A percentile compares a stretch with the other conserved stretches of the same genome.
Conservation (phyloP, 441 rosid genomes). For the Euphorbia corollata region DNA sequence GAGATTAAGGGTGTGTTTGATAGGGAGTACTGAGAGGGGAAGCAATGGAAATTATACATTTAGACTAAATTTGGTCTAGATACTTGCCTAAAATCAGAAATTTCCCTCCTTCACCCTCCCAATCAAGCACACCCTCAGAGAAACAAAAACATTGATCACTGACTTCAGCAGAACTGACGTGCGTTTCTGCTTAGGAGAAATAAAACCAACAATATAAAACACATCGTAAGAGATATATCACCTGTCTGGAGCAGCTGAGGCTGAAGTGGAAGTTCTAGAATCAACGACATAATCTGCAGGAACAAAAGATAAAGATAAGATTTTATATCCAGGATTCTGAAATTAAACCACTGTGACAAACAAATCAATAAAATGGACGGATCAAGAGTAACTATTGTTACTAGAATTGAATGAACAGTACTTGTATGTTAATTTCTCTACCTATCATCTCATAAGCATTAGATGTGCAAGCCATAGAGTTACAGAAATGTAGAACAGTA, state of each 20-base stretch:
- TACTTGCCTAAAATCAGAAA: not conserved
- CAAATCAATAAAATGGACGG: not conserved
- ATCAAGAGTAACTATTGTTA: not conserved
- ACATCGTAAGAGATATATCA: constrained; percentile 25
- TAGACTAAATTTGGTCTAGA: not conserved
- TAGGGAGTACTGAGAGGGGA: not conserved
- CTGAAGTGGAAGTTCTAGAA: constrained; percentile 67
- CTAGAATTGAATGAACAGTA: not conserved
- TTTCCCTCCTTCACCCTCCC: not conserved
- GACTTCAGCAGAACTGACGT: constrained; percentile 3
- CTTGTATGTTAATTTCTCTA: not conserved
- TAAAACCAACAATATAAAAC: not conserved
- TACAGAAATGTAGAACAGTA: not conserved
- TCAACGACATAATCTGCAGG: constrained; percentile 23
- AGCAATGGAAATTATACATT: no score
- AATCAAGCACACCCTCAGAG: not conserved
- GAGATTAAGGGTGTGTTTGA: constrained; percentile 6
- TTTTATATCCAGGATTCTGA: not conserved
- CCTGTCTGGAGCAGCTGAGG: constrained; percentile 95
- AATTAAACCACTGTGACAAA: not conserved
- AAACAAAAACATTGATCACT: not conserved
- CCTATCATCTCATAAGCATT: not conserved
- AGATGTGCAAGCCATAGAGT: not conserved
- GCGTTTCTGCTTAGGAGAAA: constrained; percentile 11
- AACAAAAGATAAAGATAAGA: not conserved